phyloP scores from a whole-genome alignment of 2,329 filamentous ascomycete genomes.

The Phialophora macrospora region DNA sequence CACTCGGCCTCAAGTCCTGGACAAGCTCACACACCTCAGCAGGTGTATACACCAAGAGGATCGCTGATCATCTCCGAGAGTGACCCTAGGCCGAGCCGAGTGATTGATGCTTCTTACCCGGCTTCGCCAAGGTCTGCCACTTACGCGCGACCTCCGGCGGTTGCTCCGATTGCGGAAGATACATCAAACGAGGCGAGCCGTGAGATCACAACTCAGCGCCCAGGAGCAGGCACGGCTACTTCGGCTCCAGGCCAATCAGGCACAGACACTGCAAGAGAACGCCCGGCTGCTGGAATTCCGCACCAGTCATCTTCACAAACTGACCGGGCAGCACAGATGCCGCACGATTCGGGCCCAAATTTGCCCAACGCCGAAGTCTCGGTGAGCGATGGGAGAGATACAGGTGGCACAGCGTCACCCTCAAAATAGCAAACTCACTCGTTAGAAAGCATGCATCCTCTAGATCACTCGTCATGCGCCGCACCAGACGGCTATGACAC shows the following conservation, averaged over 20 bases:
- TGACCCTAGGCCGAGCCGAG: conserved; percentile 14
- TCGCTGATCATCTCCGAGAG: conserved; percentile 30
- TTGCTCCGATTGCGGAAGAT: conserved; percentile 23
- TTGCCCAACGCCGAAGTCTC: background rate
- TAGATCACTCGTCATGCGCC: background rate
- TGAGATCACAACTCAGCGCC: background rate
- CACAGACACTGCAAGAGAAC: background rate
- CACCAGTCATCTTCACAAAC: background rate
- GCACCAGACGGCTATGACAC: background rate
- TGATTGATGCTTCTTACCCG: conserved; percentile 1
- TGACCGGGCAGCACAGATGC: background rate
- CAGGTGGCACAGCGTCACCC: conserved; percentile 9
- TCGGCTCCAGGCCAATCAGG: background rate
- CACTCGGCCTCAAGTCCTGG: conserved; percentile 1
- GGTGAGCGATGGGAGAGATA: conserved; percentile 20
- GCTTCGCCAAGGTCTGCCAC: conserved; percentile 9
- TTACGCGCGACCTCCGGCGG: conserved; percentile 14
- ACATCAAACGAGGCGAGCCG: background rate
- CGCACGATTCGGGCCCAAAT: background rate
- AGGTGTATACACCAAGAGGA: conserved; percentile 24
- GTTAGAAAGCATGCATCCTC: background rate
- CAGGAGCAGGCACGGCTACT: background rate
- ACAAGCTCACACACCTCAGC: background rate
- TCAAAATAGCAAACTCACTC: background rate
- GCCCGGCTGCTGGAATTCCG: background rate